A percentile compares a stretch with the other conserved stretches of the same genome.
phyloP scores from a whole-genome alignment of 2,329 filamentous ascomycete genomes.

The Periconia macrospinosa region DNA sequence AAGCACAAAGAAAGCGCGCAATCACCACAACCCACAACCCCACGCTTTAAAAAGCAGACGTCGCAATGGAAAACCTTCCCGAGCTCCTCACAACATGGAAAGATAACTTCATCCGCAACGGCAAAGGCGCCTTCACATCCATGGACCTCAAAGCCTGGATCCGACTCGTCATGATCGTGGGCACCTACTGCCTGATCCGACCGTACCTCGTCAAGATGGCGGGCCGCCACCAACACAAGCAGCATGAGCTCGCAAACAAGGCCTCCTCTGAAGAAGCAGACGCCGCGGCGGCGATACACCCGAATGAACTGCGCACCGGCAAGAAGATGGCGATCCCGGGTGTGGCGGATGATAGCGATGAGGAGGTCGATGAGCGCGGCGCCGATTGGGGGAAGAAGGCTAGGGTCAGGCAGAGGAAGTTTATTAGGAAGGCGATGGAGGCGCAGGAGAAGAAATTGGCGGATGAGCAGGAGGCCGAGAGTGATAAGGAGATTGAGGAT shows the following conservation, averaged over 20 bases:
- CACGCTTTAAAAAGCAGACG: neutral
- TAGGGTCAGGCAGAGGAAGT: constrained; percentile 66
- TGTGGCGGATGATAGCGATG: constrained; percentile 53
- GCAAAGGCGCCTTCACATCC: constrained; percentile 46
- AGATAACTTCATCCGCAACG: constrained; percentile 45
- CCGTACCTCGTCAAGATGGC: constrained; percentile 73
- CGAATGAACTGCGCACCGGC: constrained; percentile 38
- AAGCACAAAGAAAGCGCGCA: neutral
- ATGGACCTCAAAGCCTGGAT: constrained; percentile 56
- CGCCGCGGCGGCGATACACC: constrained; percentile 33
- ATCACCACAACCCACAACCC: neutral
- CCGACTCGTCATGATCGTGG: constrained; percentile 70
- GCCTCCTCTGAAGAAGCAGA: constrained; percentile 25
- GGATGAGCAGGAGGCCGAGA: constrained; percentile 64
- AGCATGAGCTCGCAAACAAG: constrained; percentile 58
- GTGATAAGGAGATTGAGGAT: constrained; percentile 76
- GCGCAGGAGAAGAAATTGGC: constrained; percentile 59
- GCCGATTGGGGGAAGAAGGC: constrained; percentile 70
- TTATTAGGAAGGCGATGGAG: constrained; percentile 67
- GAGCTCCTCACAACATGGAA: constrained; percentile 34
- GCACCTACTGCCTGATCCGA: constrained; percentile 70
- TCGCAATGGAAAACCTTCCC: constrained; percentile 7
- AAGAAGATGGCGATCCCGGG: constrained; percentile 56
- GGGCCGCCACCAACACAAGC: constrained; percentile 63
- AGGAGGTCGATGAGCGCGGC: constrained; percentile 42